Evolutionary conservation across 768 basidiomycete genomes (phyloP), one percentile per base, ranked within the genome.

Genomic region (Tylopilus rubrobrunneus): DNA sequence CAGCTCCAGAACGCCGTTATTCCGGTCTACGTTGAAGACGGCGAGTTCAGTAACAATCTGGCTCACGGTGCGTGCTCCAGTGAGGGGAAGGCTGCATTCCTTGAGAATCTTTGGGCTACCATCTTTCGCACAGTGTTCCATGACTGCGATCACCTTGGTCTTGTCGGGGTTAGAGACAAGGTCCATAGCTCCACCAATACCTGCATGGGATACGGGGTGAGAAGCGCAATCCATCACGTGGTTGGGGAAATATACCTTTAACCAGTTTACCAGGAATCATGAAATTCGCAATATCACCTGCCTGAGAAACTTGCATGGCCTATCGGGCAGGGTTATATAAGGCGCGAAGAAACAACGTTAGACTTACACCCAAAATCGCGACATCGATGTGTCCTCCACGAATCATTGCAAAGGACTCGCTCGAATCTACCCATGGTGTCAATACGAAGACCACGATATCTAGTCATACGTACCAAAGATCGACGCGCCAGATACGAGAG

Each of bases 221-320:
- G 51, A 52, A 52, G 44, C 12, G 14, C 27, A 44, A 21, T 19
- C 41, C 15, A 39, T n/a, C 19, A 5, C n/a, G 23, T 21, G 17
- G 12, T 12, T 45, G 46, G n/a, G 37, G 31, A 28, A 37, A 14
- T 59, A 12, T 58, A 81, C 87, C 88, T 77, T 89, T 92, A 33
- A 92, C 79, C 68, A 93, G 80, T 75, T 97, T 96, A 14, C 93
- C 92, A 3, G 94, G 95, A 64, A 97, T 94, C 95, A 97, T 98
- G 68, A 92, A 98, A 76, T 98, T 98, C 52, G 95, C 95, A 58
- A 98, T 88, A 68, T 98, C 95, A 39, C 92, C 94, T 1, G 83
- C 84, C 59, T 89, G 85, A 2, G 92, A 93, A 46, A 98, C 95
- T 78, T 98, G 86, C 91, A 98, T 92, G 10, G 92, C 92, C 89